Evolutionary conservation across 2,329 filamentous ascomycete genomes (phyloP).

Genomic region (Mycocentrospora acerina): DNA sequence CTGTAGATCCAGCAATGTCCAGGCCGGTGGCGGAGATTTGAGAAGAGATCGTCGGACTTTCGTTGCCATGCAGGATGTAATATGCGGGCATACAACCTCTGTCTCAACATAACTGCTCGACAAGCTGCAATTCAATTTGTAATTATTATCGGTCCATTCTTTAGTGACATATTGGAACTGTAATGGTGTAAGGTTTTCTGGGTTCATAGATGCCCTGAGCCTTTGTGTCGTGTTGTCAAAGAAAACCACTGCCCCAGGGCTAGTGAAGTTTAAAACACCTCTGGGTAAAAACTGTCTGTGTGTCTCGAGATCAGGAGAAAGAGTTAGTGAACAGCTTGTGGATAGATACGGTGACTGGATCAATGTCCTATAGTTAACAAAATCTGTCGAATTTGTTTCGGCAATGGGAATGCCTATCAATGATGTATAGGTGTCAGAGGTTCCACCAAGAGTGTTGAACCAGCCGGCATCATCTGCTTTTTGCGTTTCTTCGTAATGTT

Average conservation of each 20-base stretch:
- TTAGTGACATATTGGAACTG: neutral
- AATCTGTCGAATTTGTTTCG: neutral
- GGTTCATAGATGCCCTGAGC: neutral
- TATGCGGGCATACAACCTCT: neutral
- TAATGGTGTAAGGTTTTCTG: neutral
- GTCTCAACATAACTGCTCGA: neutral
- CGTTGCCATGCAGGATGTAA: neutral
- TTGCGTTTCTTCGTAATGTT: neutral
- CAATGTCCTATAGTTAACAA: neutral
- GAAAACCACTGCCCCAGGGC: too few relatives aligned
- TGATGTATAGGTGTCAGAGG: neutral
- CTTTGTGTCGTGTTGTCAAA: too few relatives aligned
- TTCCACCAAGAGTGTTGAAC: neutral
- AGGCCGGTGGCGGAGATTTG: neutral
- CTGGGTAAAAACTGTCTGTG: too few relatives aligned
- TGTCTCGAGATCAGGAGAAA: too few relatives aligned
- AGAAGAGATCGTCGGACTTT: neutral
- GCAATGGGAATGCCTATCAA: neutral
- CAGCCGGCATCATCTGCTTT: neutral
- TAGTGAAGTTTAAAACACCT: too few relatives aligned
- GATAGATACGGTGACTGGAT: neutral
- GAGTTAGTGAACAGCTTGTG: neutral
- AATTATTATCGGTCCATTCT: neutral
- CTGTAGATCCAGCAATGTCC: neutral
- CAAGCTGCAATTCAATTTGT: neutral